Percentiles rank a stretch among this genome's conserved stretches.
Evolutionary conservation across 2,329 filamentous ascomycete species (phyloP).

Genomic region (Alternaria sp.): DNA sequence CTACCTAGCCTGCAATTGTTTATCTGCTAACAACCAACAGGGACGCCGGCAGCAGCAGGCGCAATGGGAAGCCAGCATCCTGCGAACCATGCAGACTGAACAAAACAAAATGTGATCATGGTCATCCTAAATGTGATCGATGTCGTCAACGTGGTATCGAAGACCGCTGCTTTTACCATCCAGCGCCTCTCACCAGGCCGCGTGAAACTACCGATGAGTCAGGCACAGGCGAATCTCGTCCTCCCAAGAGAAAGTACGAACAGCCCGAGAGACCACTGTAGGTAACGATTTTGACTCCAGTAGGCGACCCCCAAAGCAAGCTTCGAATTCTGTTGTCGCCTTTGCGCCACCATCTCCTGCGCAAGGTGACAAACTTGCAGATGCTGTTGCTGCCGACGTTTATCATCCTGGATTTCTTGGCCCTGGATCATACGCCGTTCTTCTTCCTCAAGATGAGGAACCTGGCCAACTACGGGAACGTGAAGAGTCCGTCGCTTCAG

Average conservation of each 20-base stretch:
- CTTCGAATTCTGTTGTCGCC: constrained; percentile 11
- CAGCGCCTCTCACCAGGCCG: constrained; percentile 45
- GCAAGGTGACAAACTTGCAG: constrained; percentile 35
- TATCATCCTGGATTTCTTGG: constrained; percentile 46
- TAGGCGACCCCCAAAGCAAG: constrained; percentile 31
- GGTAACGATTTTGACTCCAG: neutral
- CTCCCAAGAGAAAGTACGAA: constrained; percentile 40
- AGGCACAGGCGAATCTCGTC: constrained; percentile 25
- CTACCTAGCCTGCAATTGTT: neutral
- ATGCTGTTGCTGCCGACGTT: constrained; percentile 43
- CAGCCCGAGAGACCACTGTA: neutral
- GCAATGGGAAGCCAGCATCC: constrained; percentile 45
- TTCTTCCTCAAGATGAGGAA: constrained; percentile 40
- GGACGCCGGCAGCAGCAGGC: constrained; percentile 37
- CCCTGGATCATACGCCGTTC: constrained; percentile 43
- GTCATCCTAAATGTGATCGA: constrained; percentile 42
- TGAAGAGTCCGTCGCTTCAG: constrained; percentile 35
- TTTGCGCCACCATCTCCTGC: constrained; percentile 24
- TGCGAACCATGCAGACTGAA: constrained; percentile 47
- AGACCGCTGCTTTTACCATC: constrained; percentile 47
- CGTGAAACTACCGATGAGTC: constrained; percentile 23
- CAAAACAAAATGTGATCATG: constrained; percentile 47
- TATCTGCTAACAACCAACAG: constrained; percentile 19
- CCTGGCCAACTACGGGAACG: constrained; percentile 23
- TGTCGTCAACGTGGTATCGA: constrained; percentile 45